These are phyloP conservation scores for Saccharomyces kudriavzevii DNA, from an alignment of 805 yeast species.

Conservation along the genomic window DNA sequence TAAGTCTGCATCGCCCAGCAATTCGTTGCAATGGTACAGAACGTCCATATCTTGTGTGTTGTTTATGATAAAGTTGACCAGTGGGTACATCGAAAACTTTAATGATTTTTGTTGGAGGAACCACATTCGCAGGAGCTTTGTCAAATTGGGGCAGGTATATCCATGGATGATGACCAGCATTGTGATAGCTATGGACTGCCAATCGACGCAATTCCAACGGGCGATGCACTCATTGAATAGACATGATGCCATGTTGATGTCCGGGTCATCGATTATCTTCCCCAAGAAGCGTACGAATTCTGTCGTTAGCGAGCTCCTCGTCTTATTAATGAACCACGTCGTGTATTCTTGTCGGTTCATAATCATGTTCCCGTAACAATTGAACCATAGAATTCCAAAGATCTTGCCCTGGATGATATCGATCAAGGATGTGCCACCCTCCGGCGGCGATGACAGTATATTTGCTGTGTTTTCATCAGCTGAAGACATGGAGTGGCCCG, in stretches of 20 bases:
- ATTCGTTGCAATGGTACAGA: conserved; percentile 17
- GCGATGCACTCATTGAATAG: not conserved
- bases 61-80: conserved; percentile 13
- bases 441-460: not conserved
- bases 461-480: not conserved
- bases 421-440: not conserved
- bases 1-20: conserved; percentile 8
- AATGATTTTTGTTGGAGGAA: conserved; percentile 6
- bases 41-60: conserved; percentile 9
- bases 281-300: conserved; percentile 7
- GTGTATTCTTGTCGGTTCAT: conserved; percentile 11
- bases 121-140: conserved; percentile 13
- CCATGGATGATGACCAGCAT: conserved; percentile 10
- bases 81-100: conserved; percentile 14
- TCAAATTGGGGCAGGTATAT: conserved; percentile 6
- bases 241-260: not conserved
- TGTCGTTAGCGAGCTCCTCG: conserved; percentile 8
- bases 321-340: conserved; percentile 13
- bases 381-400: conserved; percentile 10
- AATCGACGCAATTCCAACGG: not conserved
- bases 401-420: conserved; percentile 9
- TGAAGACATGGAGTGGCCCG: not conserved
- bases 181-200: conserved; percentile 1
- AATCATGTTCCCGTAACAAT: conserved; percentile 13
- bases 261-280: conserved; percentile 6